phyloP scores from a whole-genome alignment of 176 grass and related monocot species.

The Melocanna baccifera region DNA sequence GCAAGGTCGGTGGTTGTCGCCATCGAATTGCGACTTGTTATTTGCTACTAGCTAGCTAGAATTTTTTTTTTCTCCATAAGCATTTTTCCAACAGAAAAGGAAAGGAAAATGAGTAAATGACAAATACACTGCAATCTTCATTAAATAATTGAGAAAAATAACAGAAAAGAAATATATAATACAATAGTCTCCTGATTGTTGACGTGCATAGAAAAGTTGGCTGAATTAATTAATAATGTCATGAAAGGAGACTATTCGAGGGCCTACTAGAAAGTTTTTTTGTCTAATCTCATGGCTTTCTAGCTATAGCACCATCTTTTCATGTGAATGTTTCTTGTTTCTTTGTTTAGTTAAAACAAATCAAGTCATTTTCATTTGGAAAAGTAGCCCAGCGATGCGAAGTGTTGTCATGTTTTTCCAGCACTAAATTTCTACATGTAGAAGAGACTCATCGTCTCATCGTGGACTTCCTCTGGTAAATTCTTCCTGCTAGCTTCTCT shows the following conservation, averaged over 20 bases:
- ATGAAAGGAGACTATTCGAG: not conserved
- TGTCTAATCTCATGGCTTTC: slow-evolving; percentile 4
- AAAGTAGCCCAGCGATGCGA: not conserved
- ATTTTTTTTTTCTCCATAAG: not conserved
- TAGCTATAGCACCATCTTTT: slow-evolving; percentile 22
- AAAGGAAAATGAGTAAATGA: not conserved
- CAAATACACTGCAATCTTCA: not conserved
- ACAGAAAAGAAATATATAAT: not conserved
- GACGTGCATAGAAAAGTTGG: not conserved
- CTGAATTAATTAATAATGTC: not conserved
- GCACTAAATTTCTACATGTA: slow-evolving; percentile 9
- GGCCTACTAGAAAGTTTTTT: slow-evolving; percentile 22
- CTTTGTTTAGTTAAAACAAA: not conserved
- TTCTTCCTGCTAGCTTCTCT: not conserved
- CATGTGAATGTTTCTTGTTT: slow-evolving; percentile 18
- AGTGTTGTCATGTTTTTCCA: not conserved
- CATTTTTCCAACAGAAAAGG: not conserved
- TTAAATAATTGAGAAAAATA: not conserved
- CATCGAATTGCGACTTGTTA: not conserved
- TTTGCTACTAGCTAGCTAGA: not conserved
- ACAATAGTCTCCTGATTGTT: not conserved
- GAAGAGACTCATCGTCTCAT: not conserved
- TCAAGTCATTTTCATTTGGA: slow-evolving; percentile 28
- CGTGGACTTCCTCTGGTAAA: not conserved
- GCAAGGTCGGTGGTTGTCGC: slow-evolving; percentile 2